Base-by-base conservation (phyloP, 345 rosid genomes). In the Hibiscus syriacus region DNA sequence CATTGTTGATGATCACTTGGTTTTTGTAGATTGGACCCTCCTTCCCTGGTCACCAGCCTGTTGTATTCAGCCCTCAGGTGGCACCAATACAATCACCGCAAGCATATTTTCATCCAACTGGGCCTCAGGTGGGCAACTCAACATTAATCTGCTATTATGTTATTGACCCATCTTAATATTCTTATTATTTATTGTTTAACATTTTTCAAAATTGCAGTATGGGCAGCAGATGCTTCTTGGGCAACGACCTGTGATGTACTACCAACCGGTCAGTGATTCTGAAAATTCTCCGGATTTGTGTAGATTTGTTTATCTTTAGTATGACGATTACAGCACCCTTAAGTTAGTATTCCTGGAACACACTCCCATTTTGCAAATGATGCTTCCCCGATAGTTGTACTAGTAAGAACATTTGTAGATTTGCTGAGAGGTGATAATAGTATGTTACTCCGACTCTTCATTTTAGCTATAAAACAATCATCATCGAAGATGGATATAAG, bases 41-140 rank as follows among this genome's bases (percentile, higher is more conserved):
- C n/a, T n/a, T n/a, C n/a, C n/a, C n/a, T n/a, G n/a, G n/a, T n/a
- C n/a, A n/a, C n/a, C n/a, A n/a, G n/a, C n/a, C n/a, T n/a, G n/a
- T n/a, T n/a, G n/a, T n/a, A n/a, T n/a, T n/a, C n/a, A n/a, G n/a
- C n/a, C n/a, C n/a, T n/a, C n/a, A n/a, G n/a, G n/a, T n/a, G n/a
- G n/a, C n/a, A n/a, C n/a, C n/a, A n/a, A n/a, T n/a, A n/a, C n/a
- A n/a, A n/a, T n/a, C n/a, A n/a, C n/a, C n/a, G 87, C 92, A 79
- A 74, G 70, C 88, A 34, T 93, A 87, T 83, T 83, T 85, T 68
- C 95, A 85, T 69, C 92, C 92, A 53, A 78, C 71, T 71, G 96
- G 86, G 72, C 87, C 87, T 70, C 93, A 86, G 90, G 98, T 92
- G 58, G 93, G 84, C 38, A 74, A 85, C 87, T 71, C 26, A 58